Conservation (phyloP, 2,329 filamentous ascomycete species). For the Rutstroemia sp. region DNA sequence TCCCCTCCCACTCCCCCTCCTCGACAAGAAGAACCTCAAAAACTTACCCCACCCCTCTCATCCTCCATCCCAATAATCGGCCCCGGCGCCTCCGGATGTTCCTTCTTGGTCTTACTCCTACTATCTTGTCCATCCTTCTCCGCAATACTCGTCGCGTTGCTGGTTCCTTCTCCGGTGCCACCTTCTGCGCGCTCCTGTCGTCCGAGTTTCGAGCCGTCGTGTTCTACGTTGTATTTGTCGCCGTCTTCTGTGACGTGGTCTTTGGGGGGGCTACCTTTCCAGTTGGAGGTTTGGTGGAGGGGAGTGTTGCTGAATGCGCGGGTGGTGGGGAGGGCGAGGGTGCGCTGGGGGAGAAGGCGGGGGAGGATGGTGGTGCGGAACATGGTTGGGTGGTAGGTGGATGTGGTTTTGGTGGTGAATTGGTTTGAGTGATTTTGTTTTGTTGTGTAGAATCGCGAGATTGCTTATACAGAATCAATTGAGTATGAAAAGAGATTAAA, state of each 20-base stretch:
- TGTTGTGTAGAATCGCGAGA: no score
- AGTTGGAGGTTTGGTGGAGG: neutral
- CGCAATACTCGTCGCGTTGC: neutral
- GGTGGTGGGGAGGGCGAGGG: neutral
- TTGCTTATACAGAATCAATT: no score
- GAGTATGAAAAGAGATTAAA: no score
- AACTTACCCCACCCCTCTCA: slow-evolving; percentile 8
- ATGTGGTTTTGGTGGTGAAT: no score
- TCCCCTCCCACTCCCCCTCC: neutral
- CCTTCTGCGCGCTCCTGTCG: neutral
- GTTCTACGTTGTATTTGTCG: neutral
- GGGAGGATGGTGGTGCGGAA: no score
- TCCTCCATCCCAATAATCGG: slow-evolving; percentile 7
- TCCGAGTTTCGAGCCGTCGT: neutral
- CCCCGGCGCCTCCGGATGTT: neutral
- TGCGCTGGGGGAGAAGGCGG: no score
- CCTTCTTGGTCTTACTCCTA: neutral
- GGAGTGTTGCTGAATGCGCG: neutral
- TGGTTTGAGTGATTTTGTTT: no score
- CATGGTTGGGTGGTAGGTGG: no score
- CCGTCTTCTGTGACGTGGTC: neutral
- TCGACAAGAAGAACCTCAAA: neutral
- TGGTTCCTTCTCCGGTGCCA: neutral
- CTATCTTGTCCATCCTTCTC: neutral
- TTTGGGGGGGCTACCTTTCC: neutral